Evolutionary conservation across 2,329 filamentous ascomycete species (phyloP), one percentile per base, ranked within the genome.

Genomic region (Diplodia seriata): DNA sequence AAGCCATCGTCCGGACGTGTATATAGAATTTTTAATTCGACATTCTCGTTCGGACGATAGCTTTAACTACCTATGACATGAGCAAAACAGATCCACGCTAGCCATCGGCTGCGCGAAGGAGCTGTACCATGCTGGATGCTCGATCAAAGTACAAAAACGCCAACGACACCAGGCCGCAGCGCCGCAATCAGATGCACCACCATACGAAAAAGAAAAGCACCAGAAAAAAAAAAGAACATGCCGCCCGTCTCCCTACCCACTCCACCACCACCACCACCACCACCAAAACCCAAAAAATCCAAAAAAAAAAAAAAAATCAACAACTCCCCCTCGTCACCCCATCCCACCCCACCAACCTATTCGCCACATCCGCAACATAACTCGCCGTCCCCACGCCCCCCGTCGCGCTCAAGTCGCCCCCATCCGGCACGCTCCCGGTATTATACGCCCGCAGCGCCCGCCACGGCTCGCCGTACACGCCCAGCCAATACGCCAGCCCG

Each of bases 291-390:
- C n/a, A 36, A 12, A 36, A 36, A 36, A 11, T n/a, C n/a, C n/a
- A n/a, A 47, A 11, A 36, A 12, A 36, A 36, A 36, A 11, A 36
- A 1, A 47, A n/a, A 20, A 47, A 9, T 47, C 70, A 36, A 40
- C 49, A 29, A 43, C 23, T 18, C 18, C 23, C 57, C 57, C 29
- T 50, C 3, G 15, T 9, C 23, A 33, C 40, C 14, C 70, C 72
- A 66, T 72, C 59, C 73, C 73, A 74, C 12, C 73, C 72, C 9
- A 71, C 54, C 40, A 74, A 55, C 43, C 72, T 49, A 62, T 74
- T 74, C 49, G 71, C 71, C 33, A 74, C 55, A 68, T 74, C 72
- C 36, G 68, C 70, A 15, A 72, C 65, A 61, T 71, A 73, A 6
- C 62, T 56, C 23, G 12, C 33, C 54, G 43, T 71, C 51, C 40